Base-by-base conservation (phyloP, 78 protist species). In the Dictyostelium firmibasis region DNA sequence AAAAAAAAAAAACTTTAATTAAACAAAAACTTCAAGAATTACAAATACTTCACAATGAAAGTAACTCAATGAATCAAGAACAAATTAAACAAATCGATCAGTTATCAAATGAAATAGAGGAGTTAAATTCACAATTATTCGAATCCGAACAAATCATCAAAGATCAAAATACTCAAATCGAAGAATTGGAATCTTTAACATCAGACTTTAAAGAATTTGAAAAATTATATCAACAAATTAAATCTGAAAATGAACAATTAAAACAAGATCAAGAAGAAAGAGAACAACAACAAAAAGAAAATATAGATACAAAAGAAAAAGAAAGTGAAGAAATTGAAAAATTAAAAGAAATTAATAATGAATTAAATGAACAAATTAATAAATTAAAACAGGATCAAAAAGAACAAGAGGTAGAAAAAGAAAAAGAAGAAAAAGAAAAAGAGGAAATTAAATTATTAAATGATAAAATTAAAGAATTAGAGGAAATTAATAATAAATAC, bases 1-100 rank as follows among this genome's bases (percentile, higher is more conserved):
- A 85, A 85, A 85, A 85, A 85, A 85, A 85, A 85, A 85, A 85
- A 85, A 33, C 74, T 16, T 44, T 38, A 31, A 13, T 60, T 76
- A 43, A 77, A 77, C 36, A 77, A 77, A 77, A 43, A 77, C n/a
- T 77, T n/a, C n/a, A 72, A 33, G 44, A 72, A 33, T 72, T 72
- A 16, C 13, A 33, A 14, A 67, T 27, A 10, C 9, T 27, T 67
- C 75, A 67, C 27, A 27, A 57, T 57, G 67, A 57, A 57, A 20
- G 10, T 20, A 57, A 20, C 4, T 57, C 67, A 57, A 57, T 0
- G 67, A 57, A 57, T 20, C 67, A 57, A 57, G 67, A 57, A 8
- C 53, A 25, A n/a, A n/a, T 20, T 9, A 70, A 13, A 31, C 81
- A 74, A 74, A 35, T 75, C 11, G 74, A 74, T 10, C 25, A 53